Base-by-base conservation (phyloP, 257 asterid species). In the Verbena officinalis region DNA sequence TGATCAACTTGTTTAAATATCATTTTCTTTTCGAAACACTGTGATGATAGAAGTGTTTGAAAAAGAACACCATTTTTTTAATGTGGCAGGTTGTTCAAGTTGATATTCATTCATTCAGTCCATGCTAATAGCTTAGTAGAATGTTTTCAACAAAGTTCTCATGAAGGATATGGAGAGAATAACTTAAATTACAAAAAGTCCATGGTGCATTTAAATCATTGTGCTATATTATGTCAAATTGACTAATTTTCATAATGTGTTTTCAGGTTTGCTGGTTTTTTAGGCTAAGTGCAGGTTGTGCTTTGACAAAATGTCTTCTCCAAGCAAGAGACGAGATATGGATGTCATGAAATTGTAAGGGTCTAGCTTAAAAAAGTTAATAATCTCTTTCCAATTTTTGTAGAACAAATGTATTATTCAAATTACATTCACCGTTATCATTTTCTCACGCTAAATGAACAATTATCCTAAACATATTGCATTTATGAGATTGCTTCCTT, bases 291-390 rank as follows among this genome's bases (percentile, higher is more conserved):
- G 27, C 20, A 8, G 55, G 27, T 60, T 42, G 58, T 66, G 59
- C 23, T 44, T 59, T n/a, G 62, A 36, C 73, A 42, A 67, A 78
- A 88, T 92, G 95, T 83, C 98, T 61, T 92, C 98, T 68, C 98
- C 97, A 1, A 87, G 96, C 83, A 89, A 92, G 79, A 77, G 98
- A 71, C 89, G 93, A 57, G 96, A 92, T 77, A 92, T 89, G 96
- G 96, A 92, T 74, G 96, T 92, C 68, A 92, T 89, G 96, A 92
- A 92, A 78, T 63, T 92, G 98, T 89, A 80, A 78, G 96, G 52
- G 36, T 52, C 48, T 34, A 20, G 48, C 30, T 13, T n/a, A n/a
- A n/a, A n/a, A n/a, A n/a, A n/a, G 11, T n/a, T 45, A 16, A 1
- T 30, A 1, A 36, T 44, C 63, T 38, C 17, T 7, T 42, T 46